Percentiles rank a stretch among this genome's conserved stretches.
Conservation (phyloP, 257 asterid species). For the Nicotiana knightiana region DNA sequence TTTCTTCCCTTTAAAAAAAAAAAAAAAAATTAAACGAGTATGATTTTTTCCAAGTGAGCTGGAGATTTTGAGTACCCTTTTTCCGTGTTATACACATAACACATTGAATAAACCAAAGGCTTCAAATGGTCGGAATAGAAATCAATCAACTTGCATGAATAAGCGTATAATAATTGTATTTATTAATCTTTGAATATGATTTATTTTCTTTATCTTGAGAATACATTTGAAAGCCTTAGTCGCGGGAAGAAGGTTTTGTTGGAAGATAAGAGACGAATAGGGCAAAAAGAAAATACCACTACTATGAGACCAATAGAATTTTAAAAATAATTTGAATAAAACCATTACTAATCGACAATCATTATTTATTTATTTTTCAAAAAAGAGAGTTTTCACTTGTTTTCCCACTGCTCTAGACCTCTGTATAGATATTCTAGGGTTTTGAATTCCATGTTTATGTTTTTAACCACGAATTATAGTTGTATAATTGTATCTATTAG, state of each 20-base stretch:
- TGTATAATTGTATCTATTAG: too few relatives aligned
- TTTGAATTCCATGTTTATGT: too few relatives aligned
- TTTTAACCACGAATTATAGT: too few relatives aligned
- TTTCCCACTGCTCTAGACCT: too few relatives aligned
- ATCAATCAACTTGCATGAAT: neutral
- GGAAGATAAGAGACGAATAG: neutral
- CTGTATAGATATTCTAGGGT: too few relatives aligned
- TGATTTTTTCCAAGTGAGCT: neutral
- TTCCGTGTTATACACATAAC: neutral
- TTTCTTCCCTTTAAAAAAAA: neutral
- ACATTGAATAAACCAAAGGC: neutral
- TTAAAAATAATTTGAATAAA: neutral
- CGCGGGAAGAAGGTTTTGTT: neutral
- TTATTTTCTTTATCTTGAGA: neutral
- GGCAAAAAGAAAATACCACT: too few relatives aligned
- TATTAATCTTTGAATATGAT: neutral
- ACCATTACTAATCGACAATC: neutral
- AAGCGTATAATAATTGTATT: neutral
- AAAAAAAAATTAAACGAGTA: too few relatives aligned
- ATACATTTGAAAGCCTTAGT: neutral
- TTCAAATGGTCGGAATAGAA: neutral
- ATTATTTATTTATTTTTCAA: neutral
- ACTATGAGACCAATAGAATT: neutral
- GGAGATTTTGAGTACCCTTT: neutral
- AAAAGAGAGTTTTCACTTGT: neutral